Percentiles rank a stretch among this genome's conserved stretches.
Evolutionary conservation across 208 protist species (phyloP).

Genomic region (Acanthamoeba lenticulata): DNA sequence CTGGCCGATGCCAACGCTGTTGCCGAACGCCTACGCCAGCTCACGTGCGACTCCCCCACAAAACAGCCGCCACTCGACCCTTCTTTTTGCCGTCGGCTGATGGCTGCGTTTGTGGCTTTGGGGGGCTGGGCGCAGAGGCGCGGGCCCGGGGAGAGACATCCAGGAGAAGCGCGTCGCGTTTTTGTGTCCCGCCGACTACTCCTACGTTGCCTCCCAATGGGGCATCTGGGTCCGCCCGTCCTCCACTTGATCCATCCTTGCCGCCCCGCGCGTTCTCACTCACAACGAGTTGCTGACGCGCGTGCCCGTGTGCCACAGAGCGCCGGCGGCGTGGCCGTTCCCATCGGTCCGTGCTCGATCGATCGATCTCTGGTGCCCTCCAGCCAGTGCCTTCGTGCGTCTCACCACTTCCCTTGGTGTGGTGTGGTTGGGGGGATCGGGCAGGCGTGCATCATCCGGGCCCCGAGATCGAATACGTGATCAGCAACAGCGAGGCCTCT

Average conservation of each 20-base stretch:
- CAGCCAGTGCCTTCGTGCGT: neutral
- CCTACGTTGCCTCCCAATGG: constrained; percentile 52
- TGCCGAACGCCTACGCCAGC: neutral
- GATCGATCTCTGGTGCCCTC: neutral
- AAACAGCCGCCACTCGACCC: neutral
- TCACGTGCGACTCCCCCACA: neutral
- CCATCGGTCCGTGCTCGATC: neutral
- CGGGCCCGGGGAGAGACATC: neutral
- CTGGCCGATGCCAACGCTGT: neutral
- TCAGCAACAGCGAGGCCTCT: constrained; percentile 26
- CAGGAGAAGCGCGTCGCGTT: constrained; percentile 1
- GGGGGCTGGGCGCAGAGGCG: too few species aligned
- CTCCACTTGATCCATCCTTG: neutral
- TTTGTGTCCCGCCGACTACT: constrained; percentile 57
- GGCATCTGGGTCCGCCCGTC: constrained; percentile 6
- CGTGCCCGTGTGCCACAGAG: neutral
- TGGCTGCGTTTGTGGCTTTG: neutral
- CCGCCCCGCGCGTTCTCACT: too few species aligned
- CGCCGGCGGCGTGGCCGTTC: constrained; percentile 26
- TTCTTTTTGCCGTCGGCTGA: neutral
- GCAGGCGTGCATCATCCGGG: constrained; percentile 43
- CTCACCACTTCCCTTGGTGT: too few species aligned
- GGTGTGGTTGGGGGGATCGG: too few species aligned
- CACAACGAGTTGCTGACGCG: too few species aligned
- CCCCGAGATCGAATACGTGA: constrained; percentile 59